Conservation (phyloP, 2,329 filamentous ascomycete species). For the Colletotrichum navitas region DNA sequence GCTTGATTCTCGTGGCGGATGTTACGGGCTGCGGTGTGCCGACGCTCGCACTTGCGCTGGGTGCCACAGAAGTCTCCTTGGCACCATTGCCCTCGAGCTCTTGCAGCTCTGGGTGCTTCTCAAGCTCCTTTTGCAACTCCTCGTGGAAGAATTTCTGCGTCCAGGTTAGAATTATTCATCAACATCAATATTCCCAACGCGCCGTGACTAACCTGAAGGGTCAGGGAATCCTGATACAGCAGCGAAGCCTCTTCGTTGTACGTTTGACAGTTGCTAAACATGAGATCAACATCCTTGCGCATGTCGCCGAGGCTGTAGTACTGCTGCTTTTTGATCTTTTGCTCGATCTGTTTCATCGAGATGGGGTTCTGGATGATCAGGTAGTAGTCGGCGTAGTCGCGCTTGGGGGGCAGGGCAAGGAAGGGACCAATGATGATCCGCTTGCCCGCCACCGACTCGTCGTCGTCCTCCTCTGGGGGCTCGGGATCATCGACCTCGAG, state of each 20-base stretch:
- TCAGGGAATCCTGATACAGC: conserved; percentile 90
- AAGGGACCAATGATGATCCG: conserved; percentile 94
- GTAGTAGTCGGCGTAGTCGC: conserved; percentile 95
- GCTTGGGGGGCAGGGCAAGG: conserved; percentile 89
- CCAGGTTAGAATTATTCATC: conserved; percentile 51
- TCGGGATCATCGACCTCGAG: conserved; percentile 83
- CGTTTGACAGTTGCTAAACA: conserved; percentile 92
- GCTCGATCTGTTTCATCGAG: conserved; percentile 94
- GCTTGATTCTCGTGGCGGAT: conserved; percentile 75
- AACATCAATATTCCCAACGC: too few species aligned
- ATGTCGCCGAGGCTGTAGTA: conserved; percentile 87
- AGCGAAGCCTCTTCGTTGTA: conserved; percentile 98
- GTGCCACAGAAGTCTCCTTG: conserved; percentile 59
- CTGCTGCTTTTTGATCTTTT: conserved; percentile 95
- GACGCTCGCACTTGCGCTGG: conserved; percentile 63
- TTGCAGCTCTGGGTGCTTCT: conserved; percentile 66
- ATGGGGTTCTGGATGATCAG: conserved; percentile 92
- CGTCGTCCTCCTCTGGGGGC: conserved; percentile 67
- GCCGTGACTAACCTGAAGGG: conserved; percentile 79
- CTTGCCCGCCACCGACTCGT: conserved; percentile 70
- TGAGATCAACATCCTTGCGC: conserved; percentile 82
- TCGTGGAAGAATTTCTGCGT: conserved; percentile 68
- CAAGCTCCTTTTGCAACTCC: conserved; percentile 66
- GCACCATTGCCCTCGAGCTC: conserved; percentile 63
- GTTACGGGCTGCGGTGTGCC: conserved; percentile 74